These are phyloP conservation scores for Annulohypoxylon truncatum DNA, from an alignment of 2,329 filamentous ascomycete genomes.

Conservation along the genomic window DNA sequence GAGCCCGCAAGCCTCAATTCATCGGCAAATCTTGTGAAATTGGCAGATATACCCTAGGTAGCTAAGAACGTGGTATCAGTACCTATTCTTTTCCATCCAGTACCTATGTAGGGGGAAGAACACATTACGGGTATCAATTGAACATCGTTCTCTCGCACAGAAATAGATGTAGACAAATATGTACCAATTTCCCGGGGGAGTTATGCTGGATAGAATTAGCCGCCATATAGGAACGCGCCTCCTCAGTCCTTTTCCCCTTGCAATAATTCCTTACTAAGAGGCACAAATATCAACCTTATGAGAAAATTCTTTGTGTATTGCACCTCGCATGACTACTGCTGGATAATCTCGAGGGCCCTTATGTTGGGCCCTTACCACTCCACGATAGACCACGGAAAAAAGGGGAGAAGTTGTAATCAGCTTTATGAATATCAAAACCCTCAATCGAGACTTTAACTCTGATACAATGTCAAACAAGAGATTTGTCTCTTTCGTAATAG, in stretches of 20 bases:
- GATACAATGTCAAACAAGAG: no score
- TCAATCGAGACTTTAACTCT: no score
- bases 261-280: no score
- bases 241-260: background rate
- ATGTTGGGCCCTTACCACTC: background rate
- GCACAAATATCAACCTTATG: no score
- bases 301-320: background rate
- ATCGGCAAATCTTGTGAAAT: slow-evolving; percentile 25
- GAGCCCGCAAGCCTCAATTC: slow-evolving; percentile 22
- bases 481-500: no score
- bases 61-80: slow-evolving; percentile 24
- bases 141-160: background rate
- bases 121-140: slow-evolving; percentile 22
- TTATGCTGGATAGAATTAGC: slow-evolving; percentile 31
- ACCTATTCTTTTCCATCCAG: no score
- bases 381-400: no score
- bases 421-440: no score
- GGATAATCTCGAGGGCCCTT: background rate
- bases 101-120: slow-evolving; percentile 4
- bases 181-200: slow-evolving; percentile 37
- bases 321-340: background rate
- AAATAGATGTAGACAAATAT: slow-evolving; percentile 27
- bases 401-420: no score
- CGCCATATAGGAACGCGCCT: slow-evolving; percentile 18
- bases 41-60: slow-evolving; percentile 19